Evolutionary conservation across 306 rosid species (phyloP).

Genomic region (Castanospermum australe): DNA sequence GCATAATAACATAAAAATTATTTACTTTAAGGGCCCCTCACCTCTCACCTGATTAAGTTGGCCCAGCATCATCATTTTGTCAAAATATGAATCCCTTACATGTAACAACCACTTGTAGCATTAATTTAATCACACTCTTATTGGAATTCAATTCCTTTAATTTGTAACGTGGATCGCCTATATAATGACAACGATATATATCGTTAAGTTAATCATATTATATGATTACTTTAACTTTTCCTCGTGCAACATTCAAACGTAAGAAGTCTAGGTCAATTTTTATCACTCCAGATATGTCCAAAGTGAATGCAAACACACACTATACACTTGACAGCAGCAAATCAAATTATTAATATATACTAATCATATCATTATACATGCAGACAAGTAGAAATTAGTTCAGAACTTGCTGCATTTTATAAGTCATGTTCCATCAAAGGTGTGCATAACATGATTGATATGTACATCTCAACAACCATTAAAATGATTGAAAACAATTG

Average conservation of each 20-base stretch:
- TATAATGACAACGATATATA: not conserved
- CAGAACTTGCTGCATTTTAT: not conserved
- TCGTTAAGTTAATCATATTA: not conserved
- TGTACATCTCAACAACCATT: not conserved
- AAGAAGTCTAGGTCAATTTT: not conserved
- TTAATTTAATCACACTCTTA: not conserved
- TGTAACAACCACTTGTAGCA: not conserved
- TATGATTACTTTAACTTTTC: not conserved
- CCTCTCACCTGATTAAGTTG: too few relatives aligned
- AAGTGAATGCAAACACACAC: not conserved
- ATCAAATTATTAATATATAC: not conserved
- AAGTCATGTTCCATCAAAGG: not conserved
- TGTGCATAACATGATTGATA: constrained; percentile 3
- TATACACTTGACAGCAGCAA: not conserved
- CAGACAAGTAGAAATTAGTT: not conserved
- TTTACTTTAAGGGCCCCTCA: too few relatives aligned
- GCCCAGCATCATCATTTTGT: too few relatives aligned
- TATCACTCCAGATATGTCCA: not conserved
- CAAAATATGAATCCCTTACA: too few relatives aligned
- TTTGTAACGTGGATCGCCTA: not conserved
- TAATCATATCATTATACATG: not conserved
- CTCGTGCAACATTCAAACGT: not conserved
- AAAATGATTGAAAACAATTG: not conserved
- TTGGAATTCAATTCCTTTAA: not conserved
- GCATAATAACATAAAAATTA: too few relatives aligned